Percentiles rank a stretch among this genome's conserved stretches.
phyloP scores from a whole-genome alignment of 305 asterid genomes.

The Caryopteris hybrid region DNA sequence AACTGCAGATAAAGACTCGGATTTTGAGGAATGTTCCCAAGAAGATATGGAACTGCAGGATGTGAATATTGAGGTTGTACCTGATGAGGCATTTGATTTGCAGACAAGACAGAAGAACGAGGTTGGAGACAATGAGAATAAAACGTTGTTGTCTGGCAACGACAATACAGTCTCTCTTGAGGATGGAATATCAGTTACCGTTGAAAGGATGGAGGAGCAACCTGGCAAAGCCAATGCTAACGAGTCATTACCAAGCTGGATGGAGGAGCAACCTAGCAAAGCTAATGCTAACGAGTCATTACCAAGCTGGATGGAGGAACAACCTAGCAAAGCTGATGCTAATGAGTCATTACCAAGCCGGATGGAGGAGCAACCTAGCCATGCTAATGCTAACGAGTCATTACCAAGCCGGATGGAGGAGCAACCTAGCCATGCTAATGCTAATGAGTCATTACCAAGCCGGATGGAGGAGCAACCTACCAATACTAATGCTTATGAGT shows the following conservation, averaged over 20 bases:
- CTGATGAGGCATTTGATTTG: slow-evolving; percentile 34
- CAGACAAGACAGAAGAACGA: slow-evolving; percentile 15
- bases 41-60: slow-evolving; percentile 27
- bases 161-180: neutral
- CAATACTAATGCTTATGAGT: no score
- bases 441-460: no score
- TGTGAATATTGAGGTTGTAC: slow-evolving; percentile 33
- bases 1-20: slow-evolving; percentile 21
- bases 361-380: no score
- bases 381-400: no score
- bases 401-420: no score
- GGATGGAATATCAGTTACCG: slow-evolving; percentile 27
- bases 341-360: no score
- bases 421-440: no score
- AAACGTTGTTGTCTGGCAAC: neutral
- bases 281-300: no score
- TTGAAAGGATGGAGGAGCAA: slow-evolving; percentile 18
- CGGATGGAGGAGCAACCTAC: no score
- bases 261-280: no score
- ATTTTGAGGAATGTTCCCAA: slow-evolving; percentile 13
- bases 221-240: slow-evolving; percentile 10
- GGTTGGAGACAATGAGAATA: neutral
- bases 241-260: slow-evolving; percentile 7
- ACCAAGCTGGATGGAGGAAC: no score
- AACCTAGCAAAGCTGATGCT: no score